Percentiles rank a stretch among this genome's conserved stretches.
Conservation (phyloP, 176 grass and related monocot genomes). For the Pontederia crassipes region DNA sequence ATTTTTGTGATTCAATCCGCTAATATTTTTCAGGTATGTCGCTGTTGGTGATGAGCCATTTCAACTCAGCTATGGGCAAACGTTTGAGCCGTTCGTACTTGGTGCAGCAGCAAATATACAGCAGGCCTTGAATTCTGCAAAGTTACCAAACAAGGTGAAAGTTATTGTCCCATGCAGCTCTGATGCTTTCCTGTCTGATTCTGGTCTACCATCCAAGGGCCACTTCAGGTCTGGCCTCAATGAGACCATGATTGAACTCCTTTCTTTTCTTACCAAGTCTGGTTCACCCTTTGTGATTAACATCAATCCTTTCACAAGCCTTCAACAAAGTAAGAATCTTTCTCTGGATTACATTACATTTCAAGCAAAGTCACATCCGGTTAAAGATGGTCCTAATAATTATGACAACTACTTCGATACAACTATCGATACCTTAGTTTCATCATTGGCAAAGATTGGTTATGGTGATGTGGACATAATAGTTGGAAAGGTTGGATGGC, state of each 20-base stretch:
- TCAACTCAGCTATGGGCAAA: constrained; percentile 46
- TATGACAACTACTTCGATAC: constrained; percentile 78
- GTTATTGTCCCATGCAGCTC: constrained; percentile 64
- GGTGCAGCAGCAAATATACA: constrained; percentile 66
- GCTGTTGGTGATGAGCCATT: constrained; percentile 84
- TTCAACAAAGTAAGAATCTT: constrained; percentile 67
- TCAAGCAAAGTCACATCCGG: constrained; percentile 46
- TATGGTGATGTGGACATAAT: constrained; percentile 65
- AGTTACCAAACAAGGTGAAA: constrained; percentile 69
- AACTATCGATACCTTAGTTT: constrained; percentile 72
- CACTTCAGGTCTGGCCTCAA: constrained; percentile 78
- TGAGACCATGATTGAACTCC: constrained; percentile 72
- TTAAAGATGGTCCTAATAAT: constrained; percentile 63
- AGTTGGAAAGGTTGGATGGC: constrained; percentile 79
- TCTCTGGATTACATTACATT: constrained; percentile 72
- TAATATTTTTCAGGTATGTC: constrained; percentile 44
- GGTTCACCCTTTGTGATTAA: constrained; percentile 76
- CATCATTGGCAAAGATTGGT: constrained; percentile 64
- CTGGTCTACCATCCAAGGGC: constrained; percentile 53
- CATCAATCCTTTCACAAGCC: constrained; percentile 54
- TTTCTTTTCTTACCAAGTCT: constrained; percentile 69
- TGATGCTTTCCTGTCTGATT: constrained; percentile 54
- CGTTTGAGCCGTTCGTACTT: constrained; percentile 54
- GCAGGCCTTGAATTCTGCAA: constrained; percentile 45
- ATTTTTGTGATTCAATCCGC: neutral